Percentiles rank a stretch among this genome's conserved stretches.
Evolutionary conservation across 306 rosid genomes (phyloP).

Genomic region (Prunus salicina): DNA sequence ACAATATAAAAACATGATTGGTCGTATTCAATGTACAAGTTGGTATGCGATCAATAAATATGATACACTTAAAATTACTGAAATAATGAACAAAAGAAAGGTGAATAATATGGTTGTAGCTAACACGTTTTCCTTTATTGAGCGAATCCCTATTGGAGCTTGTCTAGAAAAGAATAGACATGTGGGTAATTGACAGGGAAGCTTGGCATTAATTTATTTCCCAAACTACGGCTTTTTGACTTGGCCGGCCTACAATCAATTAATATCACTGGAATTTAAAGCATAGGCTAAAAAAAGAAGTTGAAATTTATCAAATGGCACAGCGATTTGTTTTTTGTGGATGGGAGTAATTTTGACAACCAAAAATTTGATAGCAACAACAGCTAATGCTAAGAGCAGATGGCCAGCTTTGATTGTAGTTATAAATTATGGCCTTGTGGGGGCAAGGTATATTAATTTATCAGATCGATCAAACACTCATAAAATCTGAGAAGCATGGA

Average conservation of each 20-base stretch:
- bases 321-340: background rate
- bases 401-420: background rate
- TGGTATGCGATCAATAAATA: no score
- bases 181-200: background rate
- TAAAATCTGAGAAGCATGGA: background rate
- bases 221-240: background rate
- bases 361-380: slow-evolving; percentile 2
- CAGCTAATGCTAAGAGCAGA: background rate
- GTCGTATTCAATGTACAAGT: no score
- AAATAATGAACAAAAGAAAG: no score
- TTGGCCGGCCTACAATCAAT: background rate
- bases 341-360: slow-evolving; percentile 3
- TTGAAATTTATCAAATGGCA: background rate
- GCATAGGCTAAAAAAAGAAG: background rate
- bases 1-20: no score
- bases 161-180: background rate
- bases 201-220: no score
- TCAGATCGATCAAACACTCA: background rate
- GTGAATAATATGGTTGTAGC: no score
- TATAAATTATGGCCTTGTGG: background rate
- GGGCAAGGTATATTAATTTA: background rate
- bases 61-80: no score
- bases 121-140: background rate
- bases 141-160: background rate
- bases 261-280: no score